Conservation (phyloP, 768 basidiomycete genomes). For the Pleurotus cornucopiae region DNA sequence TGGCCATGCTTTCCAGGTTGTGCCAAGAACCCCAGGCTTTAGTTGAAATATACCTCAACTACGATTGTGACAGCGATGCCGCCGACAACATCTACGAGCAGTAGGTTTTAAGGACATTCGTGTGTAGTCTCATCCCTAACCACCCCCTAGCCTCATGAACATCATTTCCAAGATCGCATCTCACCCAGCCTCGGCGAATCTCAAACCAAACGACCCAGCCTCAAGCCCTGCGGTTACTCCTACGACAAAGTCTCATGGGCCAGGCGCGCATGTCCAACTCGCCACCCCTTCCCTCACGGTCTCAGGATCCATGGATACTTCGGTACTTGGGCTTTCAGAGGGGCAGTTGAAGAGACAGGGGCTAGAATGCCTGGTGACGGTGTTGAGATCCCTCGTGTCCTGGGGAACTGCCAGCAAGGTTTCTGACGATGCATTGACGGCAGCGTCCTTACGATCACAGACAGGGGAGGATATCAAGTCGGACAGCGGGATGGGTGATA, state of each 20-base stretch:
- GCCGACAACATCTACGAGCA: slow-evolving; percentile 97
- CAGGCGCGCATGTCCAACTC: slow-evolving; percentile 47
- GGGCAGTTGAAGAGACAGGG: slow-evolving; percentile 82
- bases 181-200: slow-evolving; percentile 39
- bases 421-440: slow-evolving; percentile 34
- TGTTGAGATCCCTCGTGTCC: slow-evolving; percentile 83
- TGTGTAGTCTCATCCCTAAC: slow-evolving; percentile 1
- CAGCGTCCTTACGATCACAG: slow-evolving; percentile 39
- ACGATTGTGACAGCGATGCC: slow-evolving; percentile 95
- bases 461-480: slow-evolving; percentile 47
- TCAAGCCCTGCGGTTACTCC: slow-evolving; percentile 58
- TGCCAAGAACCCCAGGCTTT: slow-evolving; percentile 97
- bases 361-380: slow-evolving; percentile 90
- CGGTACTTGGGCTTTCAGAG: slow-evolving; percentile 71
- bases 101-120: slow-evolving; percentile 35
- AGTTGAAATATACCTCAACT: slow-evolving; percentile 98
- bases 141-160: slow-evolving; percentile 71
- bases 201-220: slow-evolving; percentile 53
- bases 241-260: slow-evolving; percentile 38
- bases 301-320: slow-evolving; percentile 64
- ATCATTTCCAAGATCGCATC: slow-evolving; percentile 91
- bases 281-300: slow-evolving; percentile 62
- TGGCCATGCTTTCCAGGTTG: slow-evolving; percentile 81
- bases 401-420: slow-evolving; percentile 73
- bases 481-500: slow-evolving; percentile 53